Evolutionary conservation across 2,329 filamentous ascomycete species (phyloP).

Genomic region (Pseudogymnoascus sp.): DNA sequence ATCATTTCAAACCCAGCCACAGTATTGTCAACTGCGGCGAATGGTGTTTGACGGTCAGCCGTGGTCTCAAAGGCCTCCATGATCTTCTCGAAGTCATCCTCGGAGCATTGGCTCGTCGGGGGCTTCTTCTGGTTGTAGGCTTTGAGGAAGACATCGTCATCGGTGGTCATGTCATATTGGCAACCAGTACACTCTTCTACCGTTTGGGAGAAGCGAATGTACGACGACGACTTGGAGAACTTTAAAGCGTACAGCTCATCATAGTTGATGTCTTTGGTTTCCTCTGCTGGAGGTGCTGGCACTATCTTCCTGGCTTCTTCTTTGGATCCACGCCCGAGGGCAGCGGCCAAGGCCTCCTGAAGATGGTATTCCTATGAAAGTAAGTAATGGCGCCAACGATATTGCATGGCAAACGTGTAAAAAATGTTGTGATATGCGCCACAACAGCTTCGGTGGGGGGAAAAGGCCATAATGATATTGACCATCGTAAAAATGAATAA

Average conservation of each 20-base stretch:
- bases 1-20: conserved; percentile 70
- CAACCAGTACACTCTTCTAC: conserved; percentile 90
- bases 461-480: conserved; percentile 4
- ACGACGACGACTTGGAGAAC: conserved; percentile 80
- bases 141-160: conserved; percentile 79
- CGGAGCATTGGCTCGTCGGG: conserved; percentile 58
- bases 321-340: conserved; percentile 17
- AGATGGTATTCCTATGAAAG: conserved; percentile 28
- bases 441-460: not conserved
- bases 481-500: not conserved
- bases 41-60: conserved; percentile 74
- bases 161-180: conserved; percentile 88
- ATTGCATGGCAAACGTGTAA: not conserved
- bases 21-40: conserved; percentile 80
- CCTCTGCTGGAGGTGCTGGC: conserved; percentile 54
- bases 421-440: conserved; percentile 7
- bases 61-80: conserved; percentile 94
- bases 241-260: conserved; percentile 73
- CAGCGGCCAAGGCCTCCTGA: conserved; percentile 25
- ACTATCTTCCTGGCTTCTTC: conserved; percentile 34
- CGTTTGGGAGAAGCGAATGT: conserved; percentile 96
- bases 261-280: conserved; percentile 65
- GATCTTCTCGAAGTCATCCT: conserved; percentile 86
- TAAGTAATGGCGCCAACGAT: conserved; percentile 11
- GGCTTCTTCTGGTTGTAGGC: conserved; percentile 72